Evolutionary conservation across 768 basidiomycete species (phyloP).

Genomic region (Rhizopogon vinicolor): DNA sequence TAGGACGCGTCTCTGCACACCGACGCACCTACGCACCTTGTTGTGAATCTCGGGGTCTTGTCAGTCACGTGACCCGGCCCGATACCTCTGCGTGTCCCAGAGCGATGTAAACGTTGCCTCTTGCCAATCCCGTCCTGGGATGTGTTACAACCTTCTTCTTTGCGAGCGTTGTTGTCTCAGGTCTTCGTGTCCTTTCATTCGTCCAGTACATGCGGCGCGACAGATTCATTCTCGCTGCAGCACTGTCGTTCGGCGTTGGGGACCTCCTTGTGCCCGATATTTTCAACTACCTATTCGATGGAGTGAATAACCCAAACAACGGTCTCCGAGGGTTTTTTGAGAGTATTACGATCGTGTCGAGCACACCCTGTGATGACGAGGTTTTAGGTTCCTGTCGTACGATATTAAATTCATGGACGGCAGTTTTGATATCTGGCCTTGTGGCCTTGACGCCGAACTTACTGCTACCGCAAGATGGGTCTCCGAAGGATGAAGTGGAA

Average conservation of each 20-base stretch:
- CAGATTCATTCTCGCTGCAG: slow-evolving; percentile 66
- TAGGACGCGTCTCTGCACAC: too few species aligned
- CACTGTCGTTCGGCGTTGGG: slow-evolving; percentile 65
- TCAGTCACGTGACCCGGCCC: too few species aligned
- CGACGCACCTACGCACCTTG: too few species aligned
- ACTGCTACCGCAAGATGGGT: slow-evolving; percentile 39
- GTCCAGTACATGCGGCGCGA: slow-evolving; percentile 58
- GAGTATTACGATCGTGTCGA: slow-evolving; percentile 76
- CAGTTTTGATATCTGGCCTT: slow-evolving; percentile 55
- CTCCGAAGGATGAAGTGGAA: slow-evolving; percentile 19
- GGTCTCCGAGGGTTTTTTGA: slow-evolving; percentile 67
- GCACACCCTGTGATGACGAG: slow-evolving; percentile 63
- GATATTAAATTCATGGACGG: neutral
- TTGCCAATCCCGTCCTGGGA: slow-evolving; percentile 72
- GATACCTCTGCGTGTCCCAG: too few species aligned
- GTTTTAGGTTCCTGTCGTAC: neutral
- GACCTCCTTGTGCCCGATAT: slow-evolving; percentile 62
- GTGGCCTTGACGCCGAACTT: slow-evolving; percentile 56
- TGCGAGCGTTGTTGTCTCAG: slow-evolving; percentile 67
- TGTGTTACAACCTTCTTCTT: slow-evolving; percentile 89
- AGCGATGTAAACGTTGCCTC: too few species aligned
- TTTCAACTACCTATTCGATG: slow-evolving; percentile 67
- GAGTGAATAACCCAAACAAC: slow-evolving; percentile 44
- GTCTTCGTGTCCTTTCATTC: slow-evolving; percentile 64
- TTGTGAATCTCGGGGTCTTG: too few species aligned